Evolutionary conservation across 1,139 yeast genomes (phyloP).

Genomic region (Scheffersomyces illinoinensis): DNA sequence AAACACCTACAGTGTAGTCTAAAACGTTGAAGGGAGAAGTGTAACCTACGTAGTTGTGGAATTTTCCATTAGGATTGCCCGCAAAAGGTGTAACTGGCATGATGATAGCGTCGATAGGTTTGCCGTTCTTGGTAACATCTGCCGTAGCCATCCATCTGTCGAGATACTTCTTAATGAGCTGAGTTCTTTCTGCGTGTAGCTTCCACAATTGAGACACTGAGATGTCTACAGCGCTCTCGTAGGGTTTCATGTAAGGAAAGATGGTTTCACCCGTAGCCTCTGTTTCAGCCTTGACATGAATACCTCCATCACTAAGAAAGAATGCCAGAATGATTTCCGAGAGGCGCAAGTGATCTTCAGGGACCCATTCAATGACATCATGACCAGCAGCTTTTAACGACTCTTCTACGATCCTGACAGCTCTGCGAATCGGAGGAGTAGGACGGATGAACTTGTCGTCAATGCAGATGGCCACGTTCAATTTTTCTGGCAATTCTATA

Average conservation of each 20-base stretch:
- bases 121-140: slow-evolving; percentile 32
- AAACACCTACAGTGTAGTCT: slow-evolving; percentile 58
- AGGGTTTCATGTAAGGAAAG: slow-evolving; percentile 35
- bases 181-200: slow-evolving; percentile 34
- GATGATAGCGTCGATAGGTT: slow-evolving; percentile 50
- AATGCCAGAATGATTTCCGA: slow-evolving; percentile 38
- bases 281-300: slow-evolving; percentile 28
- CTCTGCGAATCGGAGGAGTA: slow-evolving; percentile 39
- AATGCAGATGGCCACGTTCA: slow-evolving; percentile 31
- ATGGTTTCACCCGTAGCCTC: slow-evolving; percentile 50
- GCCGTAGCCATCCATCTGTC: slow-evolving; percentile 39
- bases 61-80: slow-evolving; percentile 43
- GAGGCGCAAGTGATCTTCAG: slow-evolving; percentile 38
- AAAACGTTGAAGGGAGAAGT: slow-evolving; percentile 60
- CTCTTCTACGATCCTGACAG: slow-evolving; percentile 20
- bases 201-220: slow-evolving; percentile 46
- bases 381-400: slow-evolving; percentile 50
- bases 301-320: slow-evolving; percentile 50
- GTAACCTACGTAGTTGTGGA: slow-evolving; percentile 41
- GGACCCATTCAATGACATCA: slow-evolving; percentile 58
- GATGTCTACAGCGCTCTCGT: slow-evolving; percentile 29
- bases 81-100: slow-evolving; percentile 50
- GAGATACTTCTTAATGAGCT: slow-evolving; percentile 31
- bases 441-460: slow-evolving; percentile 37
- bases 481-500: slow-evolving; percentile 21